Conservation (phyloP, 78 protist genomes). For the Cavenderia fasciculata region DNA sequence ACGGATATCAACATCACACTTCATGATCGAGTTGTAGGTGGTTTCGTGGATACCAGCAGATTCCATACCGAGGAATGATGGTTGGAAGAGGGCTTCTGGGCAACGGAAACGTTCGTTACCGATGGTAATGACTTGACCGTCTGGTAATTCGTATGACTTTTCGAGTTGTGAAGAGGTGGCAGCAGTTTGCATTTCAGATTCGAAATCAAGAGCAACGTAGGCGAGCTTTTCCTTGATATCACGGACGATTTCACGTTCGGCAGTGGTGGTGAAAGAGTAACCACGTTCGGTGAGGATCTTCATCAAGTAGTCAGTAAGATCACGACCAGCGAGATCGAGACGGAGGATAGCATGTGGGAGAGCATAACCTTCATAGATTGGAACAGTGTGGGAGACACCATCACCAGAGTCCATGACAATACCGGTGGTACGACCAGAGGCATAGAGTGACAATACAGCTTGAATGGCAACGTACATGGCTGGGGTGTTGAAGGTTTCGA, state of each 20-base stretch:
- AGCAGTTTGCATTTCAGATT: conserved; percentile 89
- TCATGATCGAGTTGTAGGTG: conserved; percentile 91
- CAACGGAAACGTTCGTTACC: conserved; percentile 94
- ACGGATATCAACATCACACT: conserved; percentile 95
- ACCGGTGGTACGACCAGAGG: conserved; percentile 95
- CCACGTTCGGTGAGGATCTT: conserved; percentile 95
- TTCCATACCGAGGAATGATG: conserved; percentile 94
- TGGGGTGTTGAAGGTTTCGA: conserved; percentile 95
- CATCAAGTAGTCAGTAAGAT: conserved; percentile 95
- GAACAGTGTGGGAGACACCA: conserved; percentile 96
- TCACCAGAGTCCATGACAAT: conserved; percentile 98
- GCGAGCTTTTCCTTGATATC: conserved; percentile 91
- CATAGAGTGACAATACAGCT: conserved; percentile 96
- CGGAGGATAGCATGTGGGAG: conserved; percentile 90
- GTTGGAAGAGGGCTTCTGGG: conserved; percentile 97
- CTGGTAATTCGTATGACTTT: conserved; percentile 93
- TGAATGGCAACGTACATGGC: conserved; percentile 93
- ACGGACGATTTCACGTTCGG: conserved; percentile 84
- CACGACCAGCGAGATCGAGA: conserved; percentile 96
- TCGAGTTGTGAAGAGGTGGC: conserved; percentile 85
- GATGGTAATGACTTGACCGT: conserved; percentile 88
- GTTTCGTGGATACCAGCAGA: conserved; percentile 95
- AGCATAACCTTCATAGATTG: conserved; percentile 92
- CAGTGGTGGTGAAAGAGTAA: conserved; percentile 89
- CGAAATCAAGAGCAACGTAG: conserved; percentile 88